phyloP scores from a whole-genome alignment of 768 basidiomycete species.

The Boletus rubroflammeus region DNA sequence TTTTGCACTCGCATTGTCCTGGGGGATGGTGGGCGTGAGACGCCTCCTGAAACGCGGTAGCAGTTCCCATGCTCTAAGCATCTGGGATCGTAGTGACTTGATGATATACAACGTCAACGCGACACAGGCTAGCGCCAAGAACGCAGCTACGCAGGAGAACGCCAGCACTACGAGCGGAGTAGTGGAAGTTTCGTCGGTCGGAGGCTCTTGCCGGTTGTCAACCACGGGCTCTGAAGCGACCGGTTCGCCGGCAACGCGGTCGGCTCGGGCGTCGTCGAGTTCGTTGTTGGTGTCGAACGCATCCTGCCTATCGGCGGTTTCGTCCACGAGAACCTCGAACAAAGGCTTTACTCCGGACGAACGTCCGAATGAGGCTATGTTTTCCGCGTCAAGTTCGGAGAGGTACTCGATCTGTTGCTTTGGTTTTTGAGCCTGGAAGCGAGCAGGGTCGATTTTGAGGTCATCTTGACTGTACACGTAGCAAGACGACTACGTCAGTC shows the following conservation, averaged over 20 bases:
- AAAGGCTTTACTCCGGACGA: constrained; percentile 2
- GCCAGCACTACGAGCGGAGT: constrained; percentile 17
- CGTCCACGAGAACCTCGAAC: constrained; percentile 25
- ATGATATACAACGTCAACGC: constrained; percentile 19
- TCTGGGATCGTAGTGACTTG: constrained; percentile 15
- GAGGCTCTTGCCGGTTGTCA: background rate
- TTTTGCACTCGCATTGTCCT: background rate
- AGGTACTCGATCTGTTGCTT: constrained; percentile 31
- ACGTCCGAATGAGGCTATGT: constrained; percentile 28
- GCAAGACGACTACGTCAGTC: constrained; percentile 11
- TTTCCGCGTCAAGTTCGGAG: constrained; percentile 26
- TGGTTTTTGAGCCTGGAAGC: constrained; percentile 30
- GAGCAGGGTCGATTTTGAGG: constrained; percentile 19
- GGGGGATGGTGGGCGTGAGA: background rate
- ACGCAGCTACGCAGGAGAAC: constrained; percentile 25
- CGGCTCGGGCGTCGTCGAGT: background rate
- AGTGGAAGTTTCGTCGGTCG: background rate
- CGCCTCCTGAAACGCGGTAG: constrained; percentile 17
- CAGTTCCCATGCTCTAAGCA: constrained; percentile 25
- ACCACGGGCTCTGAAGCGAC: background rate
- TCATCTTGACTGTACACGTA: constrained; percentile 18
- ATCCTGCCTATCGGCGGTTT: constrained; percentile 18
- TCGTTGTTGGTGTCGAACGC: constrained; percentile 18
- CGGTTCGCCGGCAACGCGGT: background rate
- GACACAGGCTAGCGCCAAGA: constrained; percentile 24